Conservation (phyloP, 1,139 yeast genomes). For the Diutina mesorugosa region DNA sequence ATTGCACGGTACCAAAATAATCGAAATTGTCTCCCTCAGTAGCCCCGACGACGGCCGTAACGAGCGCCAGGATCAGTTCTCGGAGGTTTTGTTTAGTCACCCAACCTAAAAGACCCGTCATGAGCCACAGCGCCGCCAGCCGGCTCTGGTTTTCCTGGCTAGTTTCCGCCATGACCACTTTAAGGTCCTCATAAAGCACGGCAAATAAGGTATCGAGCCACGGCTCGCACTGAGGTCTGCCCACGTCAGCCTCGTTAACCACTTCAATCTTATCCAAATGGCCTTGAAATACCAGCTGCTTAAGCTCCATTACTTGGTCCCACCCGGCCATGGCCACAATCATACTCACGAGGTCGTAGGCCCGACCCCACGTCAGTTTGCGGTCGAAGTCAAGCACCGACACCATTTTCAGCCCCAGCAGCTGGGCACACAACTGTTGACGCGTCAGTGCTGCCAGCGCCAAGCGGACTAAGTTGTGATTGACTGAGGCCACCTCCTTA, state of each 20-base stretch:
- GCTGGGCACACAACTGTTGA: slow-evolving; percentile 18
- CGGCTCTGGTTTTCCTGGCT: background rate
- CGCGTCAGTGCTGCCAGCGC: slow-evolving; percentile 19
- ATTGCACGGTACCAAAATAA: slow-evolving; percentile 24
- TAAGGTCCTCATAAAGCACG: slow-evolving; percentile 25
- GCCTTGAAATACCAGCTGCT: slow-evolving; percentile 11
- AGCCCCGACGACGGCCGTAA: slow-evolving; percentile 26
- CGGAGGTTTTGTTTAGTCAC: slow-evolving; percentile 24
- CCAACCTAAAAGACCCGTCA: slow-evolving; percentile 21
- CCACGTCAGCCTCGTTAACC: background rate
- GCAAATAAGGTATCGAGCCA: slow-evolving; percentile 31
- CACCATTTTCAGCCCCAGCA: slow-evolving; percentile 15
- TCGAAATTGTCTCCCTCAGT: slow-evolving; percentile 23
- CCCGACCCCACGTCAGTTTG: slow-evolving; percentile 31
- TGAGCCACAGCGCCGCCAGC: slow-evolving; percentile 1
- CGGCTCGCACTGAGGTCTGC: slow-evolving; percentile 12
- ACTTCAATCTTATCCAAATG: background rate
- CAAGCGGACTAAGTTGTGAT: slow-evolving; percentile 17
- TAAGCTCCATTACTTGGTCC: slow-evolving; percentile 19
- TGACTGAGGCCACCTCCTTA: slow-evolving; percentile 24
- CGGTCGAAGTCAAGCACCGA: slow-evolving; percentile 22
- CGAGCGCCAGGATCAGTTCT: slow-evolving; percentile 25
- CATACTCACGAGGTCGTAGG: slow-evolving; percentile 25
- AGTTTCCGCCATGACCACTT: slow-evolving; percentile 13
- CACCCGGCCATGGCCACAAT: slow-evolving; percentile 28